These are phyloP conservation scores for Dalbergia oliveri DNA, from an alignment of 306 rosid species.

Conservation along the genomic window DNA sequence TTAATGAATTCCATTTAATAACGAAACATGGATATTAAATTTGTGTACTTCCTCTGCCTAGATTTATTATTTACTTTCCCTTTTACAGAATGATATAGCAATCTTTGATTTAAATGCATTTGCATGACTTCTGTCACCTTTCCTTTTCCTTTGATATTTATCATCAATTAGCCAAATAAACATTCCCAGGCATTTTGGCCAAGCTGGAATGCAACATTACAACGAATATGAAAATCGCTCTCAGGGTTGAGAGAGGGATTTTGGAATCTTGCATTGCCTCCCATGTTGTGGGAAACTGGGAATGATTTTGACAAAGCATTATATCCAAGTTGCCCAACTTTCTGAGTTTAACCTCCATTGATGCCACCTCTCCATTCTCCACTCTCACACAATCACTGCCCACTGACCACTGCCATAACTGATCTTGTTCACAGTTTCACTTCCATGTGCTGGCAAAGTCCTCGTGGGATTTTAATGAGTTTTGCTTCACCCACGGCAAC, in stretches of 20 bases:
- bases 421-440: neutral
- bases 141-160: neutral
- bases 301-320: neutral
- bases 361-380: neutral
- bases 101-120: neutral
- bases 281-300: neutral
- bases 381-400: neutral
- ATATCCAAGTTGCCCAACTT: neutral
- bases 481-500: neutral
- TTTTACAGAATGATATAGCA: neutral
- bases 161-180: neutral
- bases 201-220: neutral
- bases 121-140: neutral
- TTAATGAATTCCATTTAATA: neutral
- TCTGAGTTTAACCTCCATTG: neutral
- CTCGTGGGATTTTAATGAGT: neutral
- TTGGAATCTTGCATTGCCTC: conserved; percentile 4
- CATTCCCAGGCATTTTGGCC: conserved; percentile 3
- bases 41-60: neutral
- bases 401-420: neutral
- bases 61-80: neutral
- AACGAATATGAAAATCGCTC: neutral
- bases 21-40: neutral
- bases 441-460: neutral
- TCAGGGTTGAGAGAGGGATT: neutral